These are phyloP conservation scores for Angomonas ambiguus DNA, from an alignment of 208 protist species.

Conservation along the genomic window DNA sequence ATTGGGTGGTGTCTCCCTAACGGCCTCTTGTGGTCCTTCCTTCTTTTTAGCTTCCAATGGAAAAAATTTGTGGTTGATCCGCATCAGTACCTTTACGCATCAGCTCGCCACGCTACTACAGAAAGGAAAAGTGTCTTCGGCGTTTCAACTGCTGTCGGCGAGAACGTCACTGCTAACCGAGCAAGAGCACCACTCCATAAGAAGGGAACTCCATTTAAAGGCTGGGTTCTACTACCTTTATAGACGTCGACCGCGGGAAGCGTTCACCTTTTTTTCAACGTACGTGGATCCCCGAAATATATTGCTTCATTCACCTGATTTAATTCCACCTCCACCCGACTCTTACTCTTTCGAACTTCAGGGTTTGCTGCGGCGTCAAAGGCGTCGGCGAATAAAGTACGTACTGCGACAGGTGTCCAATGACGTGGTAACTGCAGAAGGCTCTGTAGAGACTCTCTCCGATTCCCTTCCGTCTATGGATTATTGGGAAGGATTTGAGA, in stretches of 20 bases:
- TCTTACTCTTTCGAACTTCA: not conserved
- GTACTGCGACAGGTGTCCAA: no score
- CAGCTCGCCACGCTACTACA: constrained; percentile 62
- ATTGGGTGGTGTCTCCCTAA: no score
- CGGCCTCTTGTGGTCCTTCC: no score
- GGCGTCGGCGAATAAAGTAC: no score
- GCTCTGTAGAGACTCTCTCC: no score
- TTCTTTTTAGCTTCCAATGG: constrained; percentile 45
- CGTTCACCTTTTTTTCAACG: constrained; percentile 48
- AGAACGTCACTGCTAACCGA: constrained; percentile 21
- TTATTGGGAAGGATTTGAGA: not conserved
- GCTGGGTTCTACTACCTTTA: constrained; percentile 61
- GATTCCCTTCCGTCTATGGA: no score
- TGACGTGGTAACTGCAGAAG: no score
- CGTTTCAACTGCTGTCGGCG: constrained; percentile 58
- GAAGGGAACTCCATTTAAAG: constrained; percentile 64
- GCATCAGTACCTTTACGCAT: constrained; percentile 41
- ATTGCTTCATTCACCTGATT: constrained; percentile 53
- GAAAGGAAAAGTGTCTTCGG: constrained; percentile 38
- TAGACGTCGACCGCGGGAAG: constrained; percentile 32
- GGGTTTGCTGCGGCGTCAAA: not conserved
- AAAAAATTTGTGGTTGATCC: constrained; percentile 65
- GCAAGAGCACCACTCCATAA: constrained; percentile 17
- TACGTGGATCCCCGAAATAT: constrained; percentile 69
- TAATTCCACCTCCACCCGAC: constrained; percentile 30